phyloP scores from a whole-genome alignment of 148 eudicot genomes.

The Agrostemma githago region DNA sequence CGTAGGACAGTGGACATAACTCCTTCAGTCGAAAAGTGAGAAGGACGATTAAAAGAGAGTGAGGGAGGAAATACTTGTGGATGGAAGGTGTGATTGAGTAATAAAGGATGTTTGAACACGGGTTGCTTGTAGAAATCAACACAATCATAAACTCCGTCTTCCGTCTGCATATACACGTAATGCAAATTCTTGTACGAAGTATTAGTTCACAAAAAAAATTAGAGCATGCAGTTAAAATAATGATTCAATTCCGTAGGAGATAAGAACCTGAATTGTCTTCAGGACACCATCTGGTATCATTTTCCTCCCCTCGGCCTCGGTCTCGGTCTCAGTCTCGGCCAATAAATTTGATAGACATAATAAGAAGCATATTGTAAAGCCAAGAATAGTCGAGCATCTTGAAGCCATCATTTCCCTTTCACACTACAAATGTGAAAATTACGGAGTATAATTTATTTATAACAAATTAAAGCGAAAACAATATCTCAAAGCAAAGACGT shows the following conservation, averaged over 20 bases:
- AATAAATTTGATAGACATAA: neutral
- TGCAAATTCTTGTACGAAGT: neutral
- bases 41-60: neutral
- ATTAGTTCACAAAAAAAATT: neutral
- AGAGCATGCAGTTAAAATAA: neutral
- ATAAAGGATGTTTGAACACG: neutral
- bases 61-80: neutral
- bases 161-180: neutral
- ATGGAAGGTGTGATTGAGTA: constrained; percentile 10
- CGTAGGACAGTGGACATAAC: no score
- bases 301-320: neutral
- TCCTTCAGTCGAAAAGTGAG: no score
- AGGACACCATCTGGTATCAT: neutral
- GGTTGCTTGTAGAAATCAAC: constrained; percentile 20
- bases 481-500: neutral
- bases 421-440: neutral
- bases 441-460: no score
- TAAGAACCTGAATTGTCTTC: constrained; percentile 4
- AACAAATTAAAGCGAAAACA: neutral
- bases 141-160: constrained; percentile 14
- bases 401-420: constrained; percentile 8
- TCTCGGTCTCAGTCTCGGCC: neutral
- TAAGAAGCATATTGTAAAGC: neutral
- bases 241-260: neutral
- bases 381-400: neutral